Conservation (phyloP, 371 early-diverging fungal species). For the Funneliformis caledonium region DNA sequence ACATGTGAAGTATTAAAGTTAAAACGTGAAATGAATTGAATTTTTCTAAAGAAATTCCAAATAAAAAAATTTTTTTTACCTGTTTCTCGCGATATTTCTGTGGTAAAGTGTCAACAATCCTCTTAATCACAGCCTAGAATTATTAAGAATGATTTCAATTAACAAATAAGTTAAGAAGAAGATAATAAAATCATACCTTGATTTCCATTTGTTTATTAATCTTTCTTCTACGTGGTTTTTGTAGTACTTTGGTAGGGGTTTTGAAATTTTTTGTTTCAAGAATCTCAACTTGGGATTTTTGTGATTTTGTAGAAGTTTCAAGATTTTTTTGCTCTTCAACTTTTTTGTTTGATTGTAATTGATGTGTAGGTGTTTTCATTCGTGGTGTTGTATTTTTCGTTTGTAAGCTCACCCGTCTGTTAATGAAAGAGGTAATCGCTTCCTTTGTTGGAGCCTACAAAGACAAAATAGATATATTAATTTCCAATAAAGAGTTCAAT, state of each 20-base stretch:
- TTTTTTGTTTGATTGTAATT: no score
- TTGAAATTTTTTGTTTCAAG: neutral
- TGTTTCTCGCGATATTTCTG: conserved; percentile 48
- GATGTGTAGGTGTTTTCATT: neutral
- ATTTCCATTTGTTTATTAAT: neutral
- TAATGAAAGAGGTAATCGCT: conserved; percentile 5
- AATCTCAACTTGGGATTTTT: no score
- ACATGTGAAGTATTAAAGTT: neutral
- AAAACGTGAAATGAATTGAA: neutral
- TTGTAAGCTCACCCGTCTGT: no score
- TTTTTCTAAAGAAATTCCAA: conserved; percentile 8
- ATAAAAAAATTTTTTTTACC: conserved; percentile 30
- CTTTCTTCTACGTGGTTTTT: neutral
- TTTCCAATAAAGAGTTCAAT: neutral
- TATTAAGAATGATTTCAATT: neutral
- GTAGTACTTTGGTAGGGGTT: neutral
- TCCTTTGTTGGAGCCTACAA: conserved; percentile 33
- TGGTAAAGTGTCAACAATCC: conserved; percentile 47
- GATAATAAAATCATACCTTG: neutral
- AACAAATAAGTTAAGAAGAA: neutral
- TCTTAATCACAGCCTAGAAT: conserved; percentile 44
- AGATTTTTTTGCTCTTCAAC: no score
- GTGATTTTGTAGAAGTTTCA: no score
- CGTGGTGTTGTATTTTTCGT: neutral
- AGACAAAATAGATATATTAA: neutral